A percentile compares a stretch with the other conserved stretches of the same genome.
Conservation (phyloP, 768 basidiomycete genomes). For the Royoungia palumana region DNA sequence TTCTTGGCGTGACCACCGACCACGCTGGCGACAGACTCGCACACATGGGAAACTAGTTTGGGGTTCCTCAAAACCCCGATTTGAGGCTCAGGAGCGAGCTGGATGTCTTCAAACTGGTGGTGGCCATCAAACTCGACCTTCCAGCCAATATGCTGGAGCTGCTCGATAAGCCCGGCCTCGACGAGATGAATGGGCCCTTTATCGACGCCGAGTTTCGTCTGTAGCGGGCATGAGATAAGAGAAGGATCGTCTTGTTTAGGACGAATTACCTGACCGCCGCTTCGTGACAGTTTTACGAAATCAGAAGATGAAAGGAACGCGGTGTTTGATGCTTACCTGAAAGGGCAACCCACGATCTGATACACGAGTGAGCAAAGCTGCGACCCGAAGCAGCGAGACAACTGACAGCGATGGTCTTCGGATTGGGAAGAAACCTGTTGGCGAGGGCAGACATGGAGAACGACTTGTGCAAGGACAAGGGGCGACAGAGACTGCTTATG, state of each 20-base stretch:
- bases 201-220: slow-evolving; percentile 82
- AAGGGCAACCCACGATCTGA: slow-evolving; percentile 92
- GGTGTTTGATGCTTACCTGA: slow-evolving; percentile 59
- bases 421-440: slow-evolving; percentile 42
- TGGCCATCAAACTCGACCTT: slow-evolving; percentile 87
- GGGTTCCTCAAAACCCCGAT: slow-evolving; percentile 92
- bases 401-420: slow-evolving; percentile 79
- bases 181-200: slow-evolving; percentile 86
- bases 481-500: slow-evolving; percentile 2
- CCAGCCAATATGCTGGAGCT: slow-evolving; percentile 82
- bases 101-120: slow-evolving; percentile 80
- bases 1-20: slow-evolving; percentile 74
- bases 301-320: background rate
- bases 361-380: slow-evolving; percentile 7
- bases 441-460: slow-evolving; percentile 20
- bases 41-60: slow-evolving; percentile 78
- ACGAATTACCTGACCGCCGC: slow-evolving; percentile 28
- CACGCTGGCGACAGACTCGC: slow-evolving; percentile 68
- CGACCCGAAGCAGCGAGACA: background rate
- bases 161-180: slow-evolving; percentile 76
- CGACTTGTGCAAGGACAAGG: background rate
- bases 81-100: slow-evolving; percentile 51
- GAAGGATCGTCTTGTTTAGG: slow-evolving; percentile 1
- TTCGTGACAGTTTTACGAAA: slow-evolving; percentile 15
- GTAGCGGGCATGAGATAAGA: slow-evolving; percentile 12